Conservation (phyloP, 2,329 filamentous ascomycete genomes). For the Colletotrichum australisinense region DNA sequence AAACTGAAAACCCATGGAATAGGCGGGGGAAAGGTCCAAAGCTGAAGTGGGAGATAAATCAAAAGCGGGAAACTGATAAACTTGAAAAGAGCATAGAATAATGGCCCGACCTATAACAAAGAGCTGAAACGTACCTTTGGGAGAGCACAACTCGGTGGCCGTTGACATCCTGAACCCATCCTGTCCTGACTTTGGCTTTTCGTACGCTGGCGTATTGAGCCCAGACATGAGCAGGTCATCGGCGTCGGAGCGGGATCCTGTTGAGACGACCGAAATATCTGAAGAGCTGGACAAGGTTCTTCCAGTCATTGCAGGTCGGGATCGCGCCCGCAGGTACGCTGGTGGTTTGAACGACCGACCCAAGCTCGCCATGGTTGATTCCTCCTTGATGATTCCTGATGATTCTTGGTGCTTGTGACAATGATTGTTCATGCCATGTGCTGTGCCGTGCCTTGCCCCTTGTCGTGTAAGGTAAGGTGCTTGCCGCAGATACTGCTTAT, state of each 20-base stretch:
- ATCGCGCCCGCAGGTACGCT: conserved; percentile 53
- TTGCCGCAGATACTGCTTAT: not conserved
- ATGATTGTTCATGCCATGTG: conserved; percentile 1
- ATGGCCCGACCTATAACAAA: not conserved
- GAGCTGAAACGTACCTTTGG: conserved; percentile 17
- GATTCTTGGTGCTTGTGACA: not conserved
- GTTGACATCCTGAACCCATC: conserved; percentile 10
- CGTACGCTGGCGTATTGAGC: conserved; percentile 35
- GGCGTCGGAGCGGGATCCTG: conserved; percentile 41
- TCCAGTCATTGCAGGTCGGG: conserved; percentile 55
- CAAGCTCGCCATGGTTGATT: conserved; percentile 57
- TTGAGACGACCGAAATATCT: conserved; percentile 53
- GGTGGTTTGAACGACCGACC: conserved; percentile 62
- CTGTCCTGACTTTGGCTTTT: conserved; percentile 23
- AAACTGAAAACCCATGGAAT: not conserved
- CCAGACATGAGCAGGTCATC: conserved; percentile 51
- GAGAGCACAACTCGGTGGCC: conserved; percentile 5
- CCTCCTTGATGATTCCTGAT: conserved; percentile 6
- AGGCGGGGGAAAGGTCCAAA: not conserved
- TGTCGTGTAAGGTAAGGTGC: not conserved
- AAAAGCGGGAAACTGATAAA: not conserved
- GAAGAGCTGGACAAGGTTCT: conserved; percentile 60
- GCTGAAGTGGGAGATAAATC: conserved; percentile 1
- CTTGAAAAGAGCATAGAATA: not conserved
- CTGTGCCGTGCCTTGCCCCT: not conserved